Percentiles rank a stretch among this genome's conserved stretches.
phyloP scores from a whole-genome alignment of 495 filamentous ascomycete species.

The Xylaria sp. region DNA sequence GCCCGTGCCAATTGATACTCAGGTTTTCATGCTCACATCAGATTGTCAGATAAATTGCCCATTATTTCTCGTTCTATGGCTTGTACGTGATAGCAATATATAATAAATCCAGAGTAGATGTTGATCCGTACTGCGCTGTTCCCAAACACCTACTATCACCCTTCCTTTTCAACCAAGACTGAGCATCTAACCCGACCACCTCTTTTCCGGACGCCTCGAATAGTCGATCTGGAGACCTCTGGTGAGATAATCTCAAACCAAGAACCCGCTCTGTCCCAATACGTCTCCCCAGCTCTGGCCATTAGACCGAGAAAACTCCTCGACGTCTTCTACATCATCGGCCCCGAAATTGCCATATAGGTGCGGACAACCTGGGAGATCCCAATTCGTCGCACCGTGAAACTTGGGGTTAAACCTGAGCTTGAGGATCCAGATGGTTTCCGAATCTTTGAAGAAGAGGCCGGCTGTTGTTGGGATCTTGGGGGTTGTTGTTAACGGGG shows the following conservation, averaged over 20 bases:
- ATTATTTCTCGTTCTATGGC: background rate
- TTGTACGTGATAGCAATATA: background rate
- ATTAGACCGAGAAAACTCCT: slow-evolving; percentile 38
- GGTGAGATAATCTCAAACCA: slow-evolving; percentile 12
- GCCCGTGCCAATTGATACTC: background rate
- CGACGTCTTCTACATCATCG: slow-evolving; percentile 44
- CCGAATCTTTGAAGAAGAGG: slow-evolving; percentile 52
- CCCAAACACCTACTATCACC: background rate
- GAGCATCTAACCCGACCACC: background rate
- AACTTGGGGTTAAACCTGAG: slow-evolving; percentile 46
- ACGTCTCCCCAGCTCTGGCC: slow-evolving; percentile 43
- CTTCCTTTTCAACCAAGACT: background rate
- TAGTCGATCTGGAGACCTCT: background rate
- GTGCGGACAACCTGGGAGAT: slow-evolving; percentile 53
- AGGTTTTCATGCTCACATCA: background rate
- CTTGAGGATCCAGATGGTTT: slow-evolving; percentile 54
- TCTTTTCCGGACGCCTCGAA: background rate
- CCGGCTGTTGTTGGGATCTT: slow-evolving; percentile 57
- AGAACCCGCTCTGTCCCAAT: slow-evolving; percentile 37
- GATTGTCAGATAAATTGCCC: background rate
- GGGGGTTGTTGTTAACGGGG: background rate
- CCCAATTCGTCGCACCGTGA: slow-evolving; percentile 52
- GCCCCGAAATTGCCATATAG: slow-evolving; percentile 57
- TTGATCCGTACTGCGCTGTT: background rate
- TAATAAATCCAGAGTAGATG: slow-evolving; percentile 3